phyloP scores from a whole-genome alignment of 805 yeast genomes.

The Cyberlindnera bimundalis region DNA sequence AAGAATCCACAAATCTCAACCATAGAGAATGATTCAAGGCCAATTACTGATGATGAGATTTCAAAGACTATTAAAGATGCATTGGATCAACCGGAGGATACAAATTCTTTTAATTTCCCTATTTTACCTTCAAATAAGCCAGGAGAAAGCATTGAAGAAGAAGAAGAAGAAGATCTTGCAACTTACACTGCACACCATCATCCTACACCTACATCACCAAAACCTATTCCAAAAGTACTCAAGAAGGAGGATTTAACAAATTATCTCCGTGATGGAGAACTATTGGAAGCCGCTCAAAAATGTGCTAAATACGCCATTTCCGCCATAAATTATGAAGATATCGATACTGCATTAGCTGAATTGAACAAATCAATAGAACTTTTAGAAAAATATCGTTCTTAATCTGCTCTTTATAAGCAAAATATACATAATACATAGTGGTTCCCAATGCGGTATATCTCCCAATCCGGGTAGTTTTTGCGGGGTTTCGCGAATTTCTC shows the following conservation, averaged over 20 bases:
- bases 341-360: conserved; percentile 47
- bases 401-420: no score
- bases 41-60: conserved; percentile 14
- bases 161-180: conserved; percentile 2
- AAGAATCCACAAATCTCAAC: conserved; percentile 1
- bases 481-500: conserved; percentile 1
- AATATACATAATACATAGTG: no score
- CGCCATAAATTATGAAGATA: conserved; percentile 68
- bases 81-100: conserved; percentile 7
- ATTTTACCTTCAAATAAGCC: conserved; percentile 11
- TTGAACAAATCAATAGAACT: conserved; percentile 9
- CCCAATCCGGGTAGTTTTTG: neutral
- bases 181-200: conserved; percentile 2
- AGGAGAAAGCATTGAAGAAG: neutral
- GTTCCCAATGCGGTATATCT: conserved; percentile 3
- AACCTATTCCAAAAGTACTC: conserved; percentile 1
- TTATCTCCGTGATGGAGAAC: conserved; percentile 33
- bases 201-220: neutral
- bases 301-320: conserved; percentile 71
- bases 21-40: neutral
- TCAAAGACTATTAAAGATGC: conserved; percentile 7
- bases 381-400: conserved; percentile 3
- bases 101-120: conserved; percentile 7
- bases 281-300: conserved; percentile 46
- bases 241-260: conserved; percentile 20